Evolutionary conservation across 192 early-diverging fungal species (phyloP).

Genomic region (Entomortierella lignicola): DNA sequence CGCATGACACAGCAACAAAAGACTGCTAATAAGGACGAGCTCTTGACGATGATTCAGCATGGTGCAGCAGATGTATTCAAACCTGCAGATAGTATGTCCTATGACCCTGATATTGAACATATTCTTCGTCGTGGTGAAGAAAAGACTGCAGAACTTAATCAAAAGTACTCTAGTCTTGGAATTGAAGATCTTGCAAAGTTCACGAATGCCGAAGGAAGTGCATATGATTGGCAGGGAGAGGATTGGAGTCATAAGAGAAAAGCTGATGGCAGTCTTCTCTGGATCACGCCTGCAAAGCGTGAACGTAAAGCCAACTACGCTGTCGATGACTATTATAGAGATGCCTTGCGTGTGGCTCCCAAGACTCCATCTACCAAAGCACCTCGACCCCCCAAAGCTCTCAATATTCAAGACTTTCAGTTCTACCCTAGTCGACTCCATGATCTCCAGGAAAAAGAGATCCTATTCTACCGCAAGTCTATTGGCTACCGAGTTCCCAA

Average conservation of each 20-base stretch:
- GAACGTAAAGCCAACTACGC: constrained; percentile 94
- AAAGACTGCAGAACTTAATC: constrained; percentile 89
- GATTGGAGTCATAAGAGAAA: constrained; percentile 89
- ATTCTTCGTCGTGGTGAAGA: constrained; percentile 85
- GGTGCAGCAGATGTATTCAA: constrained; percentile 91
- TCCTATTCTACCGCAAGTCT: constrained; percentile 69
- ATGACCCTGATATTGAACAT: constrained; percentile 87
- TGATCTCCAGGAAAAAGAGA: constrained; percentile 87
- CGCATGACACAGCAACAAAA: constrained; percentile 78
- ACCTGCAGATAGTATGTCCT: constrained; percentile 55
- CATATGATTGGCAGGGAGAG: constrained; percentile 96
- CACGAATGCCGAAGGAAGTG: constrained; percentile 74
- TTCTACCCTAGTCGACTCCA: constrained; percentile 86
- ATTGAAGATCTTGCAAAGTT: constrained; percentile 96
- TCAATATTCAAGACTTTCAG: constrained; percentile 87
- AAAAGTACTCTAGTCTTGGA: constrained; percentile 90
- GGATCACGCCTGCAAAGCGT: constrained; percentile 96
- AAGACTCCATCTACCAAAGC: constrained; percentile 67
- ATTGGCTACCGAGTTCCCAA: constrained; percentile 37
- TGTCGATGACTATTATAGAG: constrained; percentile 93
- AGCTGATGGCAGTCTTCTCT: constrained; percentile 72
- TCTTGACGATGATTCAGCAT: constrained; percentile 97
- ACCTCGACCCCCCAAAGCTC: constrained; percentile 74
- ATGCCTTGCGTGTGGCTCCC: constrained; percentile 76
- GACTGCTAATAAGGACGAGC: constrained; percentile 82